phyloP scores from a whole-genome alignment of 495 filamentous ascomycete species.

The Neurospora hispaniola region DNA sequence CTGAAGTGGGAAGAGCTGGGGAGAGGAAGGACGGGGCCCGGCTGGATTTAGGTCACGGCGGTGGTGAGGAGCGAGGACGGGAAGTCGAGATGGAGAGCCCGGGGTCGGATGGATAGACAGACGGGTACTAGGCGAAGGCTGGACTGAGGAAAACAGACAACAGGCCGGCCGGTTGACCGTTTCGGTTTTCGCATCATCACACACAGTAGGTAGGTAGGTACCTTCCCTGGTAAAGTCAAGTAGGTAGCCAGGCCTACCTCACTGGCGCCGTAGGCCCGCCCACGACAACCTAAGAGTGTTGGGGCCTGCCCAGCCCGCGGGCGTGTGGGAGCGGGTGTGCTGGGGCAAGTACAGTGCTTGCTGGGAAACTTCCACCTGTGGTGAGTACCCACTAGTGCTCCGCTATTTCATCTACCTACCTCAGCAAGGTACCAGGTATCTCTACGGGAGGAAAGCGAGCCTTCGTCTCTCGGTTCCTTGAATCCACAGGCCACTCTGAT shows the following conservation, averaged over 20 bases:
- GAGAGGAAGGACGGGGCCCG: conserved; percentile 25
- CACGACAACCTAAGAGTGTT: not conserved
- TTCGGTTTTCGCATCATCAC: conserved; percentile 1
- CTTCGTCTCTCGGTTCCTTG: not conserved
- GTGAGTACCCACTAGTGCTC: not conserved
- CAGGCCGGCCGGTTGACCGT: conserved; percentile 17
- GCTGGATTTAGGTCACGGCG: conserved; percentile 32
- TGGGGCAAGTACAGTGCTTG: conserved; percentile 7
- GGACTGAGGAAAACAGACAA: conserved; percentile 10
- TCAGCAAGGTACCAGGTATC: not conserved
- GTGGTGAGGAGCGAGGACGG: conserved; percentile 30
- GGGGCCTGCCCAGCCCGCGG: not conserved
- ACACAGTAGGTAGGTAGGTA: not conserved
- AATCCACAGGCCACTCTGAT: not conserved
- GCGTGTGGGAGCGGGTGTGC: not conserved
- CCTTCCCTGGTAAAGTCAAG: not conserved
- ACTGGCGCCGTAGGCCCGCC: not conserved
- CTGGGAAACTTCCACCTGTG: not conserved
- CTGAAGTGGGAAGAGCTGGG: conserved; percentile 18
- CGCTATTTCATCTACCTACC: not conserved
- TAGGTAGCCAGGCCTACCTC: not conserved
- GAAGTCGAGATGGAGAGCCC: conserved; percentile 16
- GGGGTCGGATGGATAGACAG: not conserved
- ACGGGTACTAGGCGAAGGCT: conserved; percentile 2
- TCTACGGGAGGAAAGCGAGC: not conserved